These are phyloP conservation scores for Allium cepa DNA, from an alignment of 106 monocot genomes.

Conservation along the genomic window DNA sequence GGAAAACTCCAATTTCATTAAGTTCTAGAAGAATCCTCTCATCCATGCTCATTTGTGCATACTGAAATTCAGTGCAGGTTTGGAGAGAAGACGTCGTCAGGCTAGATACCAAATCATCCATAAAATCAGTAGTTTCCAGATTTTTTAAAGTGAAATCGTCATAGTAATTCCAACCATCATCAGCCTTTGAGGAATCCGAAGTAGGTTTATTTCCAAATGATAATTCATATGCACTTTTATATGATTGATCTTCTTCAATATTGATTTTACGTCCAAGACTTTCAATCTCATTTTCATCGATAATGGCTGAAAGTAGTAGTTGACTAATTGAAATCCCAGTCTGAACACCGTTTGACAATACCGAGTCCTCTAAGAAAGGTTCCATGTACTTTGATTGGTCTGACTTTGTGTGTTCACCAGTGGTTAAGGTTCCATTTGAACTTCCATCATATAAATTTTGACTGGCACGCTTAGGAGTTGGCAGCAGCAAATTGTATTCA, in stretches of 20 bases:
- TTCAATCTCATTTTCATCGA: slow-evolving; percentile 49
- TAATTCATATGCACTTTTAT: slow-evolving; percentile 16
- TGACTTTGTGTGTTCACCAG: slow-evolving; percentile 8
- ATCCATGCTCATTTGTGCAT: slow-evolving; percentile 40
- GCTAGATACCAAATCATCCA: slow-evolving; percentile 15
- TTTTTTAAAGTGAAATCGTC: slow-evolving; percentile 17
- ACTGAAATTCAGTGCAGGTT: slow-evolving; percentile 27
- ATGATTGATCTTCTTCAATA: slow-evolving; percentile 15
- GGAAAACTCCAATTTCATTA: slow-evolving; percentile 55
- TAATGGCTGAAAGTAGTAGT: slow-evolving; percentile 64
- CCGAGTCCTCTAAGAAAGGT: slow-evolving; percentile 34
- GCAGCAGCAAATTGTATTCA: slow-evolving; percentile 14
- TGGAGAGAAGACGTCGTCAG: not conserved
- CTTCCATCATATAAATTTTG: not conserved
- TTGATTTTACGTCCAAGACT: slow-evolving; percentile 12
- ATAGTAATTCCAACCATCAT: slow-evolving; percentile 20
- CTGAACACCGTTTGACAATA: slow-evolving; percentile 23
- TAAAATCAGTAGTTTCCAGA: slow-evolving; percentile 11
- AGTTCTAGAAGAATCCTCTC: slow-evolving; percentile 61
- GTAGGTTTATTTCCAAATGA: slow-evolving; percentile 26
- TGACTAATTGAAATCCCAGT: slow-evolving; percentile 55
- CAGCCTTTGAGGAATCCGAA: slow-evolving; percentile 21
- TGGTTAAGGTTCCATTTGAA: slow-evolving; percentile 18
- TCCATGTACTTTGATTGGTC: slow-evolving; percentile 20
- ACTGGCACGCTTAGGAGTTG: slow-evolving; percentile 14